Conservation (phyloP, 2,329 filamentous ascomycete species). For the Fusarium neocosmosporiellum region DNA sequence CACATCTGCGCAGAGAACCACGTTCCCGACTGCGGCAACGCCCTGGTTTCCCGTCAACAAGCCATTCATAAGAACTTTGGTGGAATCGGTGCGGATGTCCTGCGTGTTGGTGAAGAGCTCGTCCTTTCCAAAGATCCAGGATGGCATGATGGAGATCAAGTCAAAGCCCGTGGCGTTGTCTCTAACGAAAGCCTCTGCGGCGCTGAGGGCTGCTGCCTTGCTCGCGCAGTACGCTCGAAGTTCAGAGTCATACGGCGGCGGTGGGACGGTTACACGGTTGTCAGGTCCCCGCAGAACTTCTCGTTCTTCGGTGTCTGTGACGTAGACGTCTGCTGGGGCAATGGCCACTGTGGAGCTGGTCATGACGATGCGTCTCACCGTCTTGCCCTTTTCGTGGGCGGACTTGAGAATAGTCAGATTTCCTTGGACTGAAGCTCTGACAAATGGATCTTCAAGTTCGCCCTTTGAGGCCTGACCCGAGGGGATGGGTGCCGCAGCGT, state of each 20-base stretch:
- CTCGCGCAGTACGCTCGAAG: background rate
- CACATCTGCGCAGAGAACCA: background rate
- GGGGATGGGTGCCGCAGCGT: background rate
- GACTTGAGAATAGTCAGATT: background rate
- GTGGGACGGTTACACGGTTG: accelerated
- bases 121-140: background rate
- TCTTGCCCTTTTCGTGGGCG: background rate
- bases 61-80: background rate
- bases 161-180: background rate
- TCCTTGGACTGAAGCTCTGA: background rate
- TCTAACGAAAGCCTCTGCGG: background rate
- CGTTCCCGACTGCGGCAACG: background rate
- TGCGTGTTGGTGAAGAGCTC: background rate
- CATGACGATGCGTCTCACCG: background rate
- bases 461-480: background rate
- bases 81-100: background rate
- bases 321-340: background rate
- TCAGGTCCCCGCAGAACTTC: background rate
- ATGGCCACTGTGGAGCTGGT: background rate
- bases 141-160: background rate
- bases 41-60: background rate
- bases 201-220: background rate
- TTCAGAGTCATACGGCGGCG: background rate
- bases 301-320: background rate
- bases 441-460: background rate